Base-by-base conservation (phyloP, 2,329 filamentous ascomycete genomes). In the Amauroascus verrucosus region DNA sequence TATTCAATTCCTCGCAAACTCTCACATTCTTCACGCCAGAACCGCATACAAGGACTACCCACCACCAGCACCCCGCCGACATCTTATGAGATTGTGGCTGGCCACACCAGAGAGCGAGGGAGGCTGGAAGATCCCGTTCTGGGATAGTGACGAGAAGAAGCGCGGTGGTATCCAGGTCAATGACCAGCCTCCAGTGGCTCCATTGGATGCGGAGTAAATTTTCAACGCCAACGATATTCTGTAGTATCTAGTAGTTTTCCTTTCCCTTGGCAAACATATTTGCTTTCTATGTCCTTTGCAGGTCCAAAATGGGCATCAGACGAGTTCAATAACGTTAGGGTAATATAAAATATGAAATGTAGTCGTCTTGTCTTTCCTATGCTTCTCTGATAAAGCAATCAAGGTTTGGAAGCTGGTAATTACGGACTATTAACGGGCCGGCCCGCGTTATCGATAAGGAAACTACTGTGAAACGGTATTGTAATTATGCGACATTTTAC, bases 141-240 rank as follows among this genome's bases (percentile, higher is more conserved):
- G 81, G 61, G 89, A 95, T 68, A 85, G 80, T 53, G 74, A 79
- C 53, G 85, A 93, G 76, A 87, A 86, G 79, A 95, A 94, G 79
- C 77, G 89, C 16, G 88, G 88, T 6, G 89, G 88, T 0, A 87
- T 95, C 59, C 89, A 95, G 72, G 88, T 95, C 1, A 80, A 95
- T 67, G 81, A 94, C 66, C 86, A 78, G 24, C 74, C 84, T 7
- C 88, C 88, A 1, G 80, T 83, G 48, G 86, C 84, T 40, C 83
- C 84, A 8, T 72, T 89, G 47, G 86, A 91, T 72, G 87, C 85
- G 0, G 87, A 91, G 68, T 91, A 79, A 66, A 6, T 22, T 14
- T 22, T 33, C 7, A 18, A 5, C 3, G 9, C 13, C 32, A 14
- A 24, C 13, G 13, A 43, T 30, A 28, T 7, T 1, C 14, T 30